Evolutionary conservation across 2,329 filamentous ascomycete species (phyloP), one percentile per base, ranked within the genome.

Genomic region (Aspergillus sclerotialis): DNA sequence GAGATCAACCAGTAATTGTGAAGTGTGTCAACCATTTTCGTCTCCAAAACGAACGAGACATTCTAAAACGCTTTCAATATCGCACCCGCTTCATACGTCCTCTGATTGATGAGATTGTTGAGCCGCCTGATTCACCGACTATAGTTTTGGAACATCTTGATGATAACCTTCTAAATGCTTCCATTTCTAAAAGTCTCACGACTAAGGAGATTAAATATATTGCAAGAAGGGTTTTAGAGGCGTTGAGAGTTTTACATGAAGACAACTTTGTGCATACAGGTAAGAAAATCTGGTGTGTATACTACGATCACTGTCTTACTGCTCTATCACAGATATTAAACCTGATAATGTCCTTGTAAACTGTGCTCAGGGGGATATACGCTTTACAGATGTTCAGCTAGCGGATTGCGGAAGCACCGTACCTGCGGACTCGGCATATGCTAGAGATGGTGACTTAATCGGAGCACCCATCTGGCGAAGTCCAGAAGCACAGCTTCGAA

Each of bases 11-110:
- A 26, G 34, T 47, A n/a, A 33, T 52, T 4, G 32, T 44, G 6
- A 51, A 51, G 31, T 42, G 38, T 23, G 38, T 46, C 12, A 28
- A 35, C n/a, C 38, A 49, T 32, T 51, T 47, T 31, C 42, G 44
- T 23, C 29, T 53, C 18, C 30, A 50, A 10, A 56, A 52, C 23
- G 49, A 53, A 36, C 37, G 42, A 27, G 46, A 54, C 27, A 27
- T 53, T 19, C 39, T 53, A 7, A 26, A 33, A 17, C 47, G 34
- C 21, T 53, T 56, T 30, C 50, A 55, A 42, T 10, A 15, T n/a
- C 32, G 24, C 24, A 44, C 45, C 7, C 32, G 32, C 0, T 40
- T 31, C 32, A 24, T 51, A 16, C 49, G 44, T 11, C 44, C 45
- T 10, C 33, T 52, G 13, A 30, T 53, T 26, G 46, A 55, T 33